phyloP scores from a whole-genome alignment of 1,139 yeast genomes.

The Suhomyces maxii region DNA sequence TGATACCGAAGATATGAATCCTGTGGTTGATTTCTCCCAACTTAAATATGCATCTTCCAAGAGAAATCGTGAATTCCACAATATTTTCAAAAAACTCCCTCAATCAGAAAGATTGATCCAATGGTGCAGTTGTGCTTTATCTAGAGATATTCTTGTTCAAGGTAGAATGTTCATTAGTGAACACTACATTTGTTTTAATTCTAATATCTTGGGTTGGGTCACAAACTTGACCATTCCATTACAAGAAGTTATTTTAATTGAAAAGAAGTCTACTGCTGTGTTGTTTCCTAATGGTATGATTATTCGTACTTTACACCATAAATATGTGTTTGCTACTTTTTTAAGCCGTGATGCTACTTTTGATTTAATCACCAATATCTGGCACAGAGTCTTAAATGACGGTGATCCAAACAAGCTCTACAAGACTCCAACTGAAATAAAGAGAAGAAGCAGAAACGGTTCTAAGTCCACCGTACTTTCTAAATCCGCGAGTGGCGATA shows the following conservation, averaged over 20 bases:
- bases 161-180: slow-evolving; percentile 69
- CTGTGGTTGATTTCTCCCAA: slow-evolving; percentile 22
- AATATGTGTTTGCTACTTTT: slow-evolving; percentile 71
- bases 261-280: slow-evolving; percentile 70
- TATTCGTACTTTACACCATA: slow-evolving; percentile 68
- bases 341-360: slow-evolving; percentile 67
- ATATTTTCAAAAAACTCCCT: slow-evolving; percentile 56
- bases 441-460: slow-evolving; percentile 11
- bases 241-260: slow-evolving; percentile 68
- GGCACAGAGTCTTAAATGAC: slow-evolving; percentile 49
- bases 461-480: slow-evolving; percentile 13
- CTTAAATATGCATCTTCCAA: slow-evolving; percentile 38
- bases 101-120: slow-evolving; percentile 55
- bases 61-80: slow-evolving; percentile 64
- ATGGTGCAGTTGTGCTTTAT: slow-evolving; percentile 71
- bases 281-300: slow-evolving; percentile 75
- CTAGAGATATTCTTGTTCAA: slow-evolving; percentile 69
- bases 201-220: slow-evolving; percentile 74
- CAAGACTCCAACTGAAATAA: slow-evolving; percentile 2
- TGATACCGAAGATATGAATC: slow-evolving; percentile 15
- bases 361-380: slow-evolving; percentile 58
- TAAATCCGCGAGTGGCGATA: slow-evolving; percentile 12
- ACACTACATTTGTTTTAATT: slow-evolving; percentile 62
- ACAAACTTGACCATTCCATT: slow-evolving; percentile 67
- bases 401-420: slow-evolving; percentile 10